Base-by-base conservation (phyloP, 1,284 basidiomycete species). In the Flammula alnicola region DNA sequence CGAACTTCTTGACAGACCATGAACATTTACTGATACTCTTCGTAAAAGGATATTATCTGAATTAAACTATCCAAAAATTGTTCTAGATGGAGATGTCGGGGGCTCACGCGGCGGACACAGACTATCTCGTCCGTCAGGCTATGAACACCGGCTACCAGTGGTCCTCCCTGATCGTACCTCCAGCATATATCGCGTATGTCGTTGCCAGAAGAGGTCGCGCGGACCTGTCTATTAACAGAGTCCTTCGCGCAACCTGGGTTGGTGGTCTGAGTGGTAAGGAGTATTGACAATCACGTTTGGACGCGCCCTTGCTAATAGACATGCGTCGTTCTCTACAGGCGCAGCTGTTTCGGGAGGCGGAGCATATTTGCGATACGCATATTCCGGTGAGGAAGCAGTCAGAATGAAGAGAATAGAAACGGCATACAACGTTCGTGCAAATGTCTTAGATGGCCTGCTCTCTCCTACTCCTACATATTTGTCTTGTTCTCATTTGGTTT, bases 161-260 rank as follows among this genome's bases (percentile, higher is more conserved):
- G 33, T 68, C 79, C 48, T 88, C 87, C 8, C 59, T 88, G 19
- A 57, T 87, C 20, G 73, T 76, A 1, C 84, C 85, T 14, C 80
- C 84, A 5, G 62, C 74, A 7, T 90, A 89, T 56, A 65, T 73
- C 6, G 74, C 73, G 0, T 77, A 80, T 52, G 65, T 79, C 10
- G 57, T 88, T 27, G 70, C 73, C 17, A 75, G 79, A 50, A 79
- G 75, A 51, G 82, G 85, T 7, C 72, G 79, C 32, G 63, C 68
- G 12, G 73, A 78, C 22, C 68, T 88, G 44, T 77, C 76, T 9
- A 55, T 83, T 26, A 89, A 86, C 57, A 77, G 77, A 29, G 57
- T 84, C 9, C 71, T 90, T 33, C 79, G 85, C 14, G 80, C 86
- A 25, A 86, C 84, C 7, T 90, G 86, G 86, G 56, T 83, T 5